Evolutionary conservation across 768 basidiomycete genomes (phyloP).

Genomic region (Calocybe indica): DNA sequence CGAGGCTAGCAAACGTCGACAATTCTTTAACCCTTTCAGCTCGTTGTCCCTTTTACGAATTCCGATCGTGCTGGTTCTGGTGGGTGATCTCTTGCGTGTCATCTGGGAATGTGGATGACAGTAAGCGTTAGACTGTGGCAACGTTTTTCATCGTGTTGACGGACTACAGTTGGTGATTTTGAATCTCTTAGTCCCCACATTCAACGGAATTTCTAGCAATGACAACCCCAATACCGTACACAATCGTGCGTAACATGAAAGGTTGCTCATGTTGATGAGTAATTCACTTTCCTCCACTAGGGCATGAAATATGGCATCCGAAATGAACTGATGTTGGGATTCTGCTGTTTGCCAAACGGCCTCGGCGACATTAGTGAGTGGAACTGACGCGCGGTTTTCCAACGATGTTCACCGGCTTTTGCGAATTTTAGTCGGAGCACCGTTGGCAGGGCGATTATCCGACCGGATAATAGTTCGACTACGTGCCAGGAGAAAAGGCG

Average conservation of each 20-base stretch:
- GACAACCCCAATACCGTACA: constrained; percentile 22
- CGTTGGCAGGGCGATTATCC: constrained; percentile 38
- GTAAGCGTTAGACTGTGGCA: background rate
- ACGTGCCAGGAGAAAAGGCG: constrained; percentile 29
- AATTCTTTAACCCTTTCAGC: background rate
- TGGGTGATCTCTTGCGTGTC: background rate
- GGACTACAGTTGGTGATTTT: background rate
- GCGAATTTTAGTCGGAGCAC: constrained; percentile 33
- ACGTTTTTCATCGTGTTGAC: background rate
- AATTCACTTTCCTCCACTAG: background rate
- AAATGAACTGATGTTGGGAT: background rate
- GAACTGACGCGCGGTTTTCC: background rate
- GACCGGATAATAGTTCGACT: constrained; percentile 34
- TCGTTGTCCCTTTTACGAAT: background rate
- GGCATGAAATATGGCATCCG: background rate
- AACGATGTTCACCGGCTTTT: background rate
- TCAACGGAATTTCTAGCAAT: constrained; percentile 19
- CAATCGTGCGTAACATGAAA: background rate
- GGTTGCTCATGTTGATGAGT: background rate
- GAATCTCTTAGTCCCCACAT: too few species aligned
- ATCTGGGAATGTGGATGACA: background rate
- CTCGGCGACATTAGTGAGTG: background rate
- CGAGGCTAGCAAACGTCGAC: background rate
- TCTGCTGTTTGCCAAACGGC: background rate
- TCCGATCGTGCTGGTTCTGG: background rate